A percentile compares a stretch with the other conserved stretches of the same genome.
Evolutionary conservation across 176 grass and related monocot genomes (phyloP).

Genomic region (Oryza glumipatula): DNA sequence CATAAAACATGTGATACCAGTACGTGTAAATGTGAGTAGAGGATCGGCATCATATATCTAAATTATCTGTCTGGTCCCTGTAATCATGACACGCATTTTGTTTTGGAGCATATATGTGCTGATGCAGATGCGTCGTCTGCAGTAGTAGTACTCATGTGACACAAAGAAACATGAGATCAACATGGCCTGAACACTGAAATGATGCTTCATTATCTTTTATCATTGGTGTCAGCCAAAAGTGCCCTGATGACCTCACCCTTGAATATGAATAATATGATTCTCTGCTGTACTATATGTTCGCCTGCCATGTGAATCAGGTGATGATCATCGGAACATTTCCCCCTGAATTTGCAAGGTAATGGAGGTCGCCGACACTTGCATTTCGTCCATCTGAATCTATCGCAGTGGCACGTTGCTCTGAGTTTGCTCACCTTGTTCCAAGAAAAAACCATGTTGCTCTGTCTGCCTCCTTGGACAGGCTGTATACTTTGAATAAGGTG

Average conservation of each 20-base stretch:
- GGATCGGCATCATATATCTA: not conserved
- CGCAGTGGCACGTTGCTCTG: slow-evolving; percentile 1
- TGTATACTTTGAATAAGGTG: not conserved
- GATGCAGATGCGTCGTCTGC: not conserved
- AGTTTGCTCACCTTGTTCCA: not conserved
- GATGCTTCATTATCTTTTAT: not conserved
- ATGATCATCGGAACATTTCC: not conserved
- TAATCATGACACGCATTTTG: not conserved
- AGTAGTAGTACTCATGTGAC: not conserved
- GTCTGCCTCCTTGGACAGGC: not conserved
- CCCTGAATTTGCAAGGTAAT: not conserved
- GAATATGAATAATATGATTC: not conserved
- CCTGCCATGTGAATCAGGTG: slow-evolving; percentile 22
- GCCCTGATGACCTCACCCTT: slow-evolving; percentile 1
- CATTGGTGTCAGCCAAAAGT: not conserved
- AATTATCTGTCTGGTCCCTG: too few species aligned
- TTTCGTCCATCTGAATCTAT: not conserved
- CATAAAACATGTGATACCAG: not conserved
- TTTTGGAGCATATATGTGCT: slow-evolving; percentile 6
- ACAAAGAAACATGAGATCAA: slow-evolving; percentile 3
- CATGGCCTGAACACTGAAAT: slow-evolving; percentile 5
- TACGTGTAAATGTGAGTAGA: not conserved
- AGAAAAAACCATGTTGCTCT: not conserved
- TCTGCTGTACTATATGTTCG: not conserved
- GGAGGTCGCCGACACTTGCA: not conserved